Base-by-base conservation (phyloP, 1,139 yeast genomes). In the Tardiomyces depauwii region DNA sequence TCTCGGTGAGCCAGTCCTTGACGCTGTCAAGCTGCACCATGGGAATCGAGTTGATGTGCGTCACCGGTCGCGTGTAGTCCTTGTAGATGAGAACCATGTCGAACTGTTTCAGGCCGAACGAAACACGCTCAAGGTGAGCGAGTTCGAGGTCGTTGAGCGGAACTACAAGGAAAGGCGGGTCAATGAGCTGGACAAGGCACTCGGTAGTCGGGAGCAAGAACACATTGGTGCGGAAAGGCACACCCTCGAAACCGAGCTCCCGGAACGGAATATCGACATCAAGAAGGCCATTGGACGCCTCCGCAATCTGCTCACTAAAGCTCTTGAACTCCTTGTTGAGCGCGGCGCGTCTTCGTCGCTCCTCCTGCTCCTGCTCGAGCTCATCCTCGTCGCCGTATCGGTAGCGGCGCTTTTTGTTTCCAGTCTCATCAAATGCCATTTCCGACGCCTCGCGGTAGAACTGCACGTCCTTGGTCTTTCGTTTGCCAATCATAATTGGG, bases 381-480 rank as follows among this genome's bases (percentile, higher is more conserved):
- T 91, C 99, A 65, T 91, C 98, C 66, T 91, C 98, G 63, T 91
- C 99, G 46, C 98, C 99, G 60, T 91, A 91, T 61, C 96, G 72
- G 72, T 88, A 86, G 57, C 81, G 77, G 55, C 83, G 82, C 72
- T 88, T 86, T 52, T 94, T 78, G 51, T 94, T 94, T 51, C 97
- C 96, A 36, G 99, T 91, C 67, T 91, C 99, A 66, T 91, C 99
- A 59, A 87, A 88, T 2, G 95, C 83, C 75, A 89, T 84, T 63
- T 91, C 99, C 44, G 95, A 80, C 13, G 97, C 97, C 65, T 91
- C 99, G 55, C 97, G 76, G 68, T 89, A 91, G 62, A 91, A 88
- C 67, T 93, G 98, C 41, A 91, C 86, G 61, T 91, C 98, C 65
- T 82, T 83, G 0, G 96, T 88, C 69, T 93, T 91, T 68, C 86